Evolutionary conservation across 2,329 filamentous ascomycete species (phyloP), one percentile per base, ranked within the genome.

Genomic region (Elsinoe arachidis): DNA sequence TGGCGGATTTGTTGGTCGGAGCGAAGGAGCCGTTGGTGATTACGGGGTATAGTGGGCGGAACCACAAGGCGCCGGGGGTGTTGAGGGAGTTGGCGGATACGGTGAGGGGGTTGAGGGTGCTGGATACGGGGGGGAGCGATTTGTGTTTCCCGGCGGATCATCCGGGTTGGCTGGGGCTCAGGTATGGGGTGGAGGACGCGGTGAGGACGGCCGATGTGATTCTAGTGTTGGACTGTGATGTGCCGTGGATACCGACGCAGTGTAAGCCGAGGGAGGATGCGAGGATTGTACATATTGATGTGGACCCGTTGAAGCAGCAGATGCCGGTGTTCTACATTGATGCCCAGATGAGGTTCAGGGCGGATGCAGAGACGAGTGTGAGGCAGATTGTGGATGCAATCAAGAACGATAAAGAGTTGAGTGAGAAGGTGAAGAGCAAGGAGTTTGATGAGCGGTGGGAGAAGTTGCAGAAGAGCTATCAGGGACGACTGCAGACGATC

Each of bases 171-270:
- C 69, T 78, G 2, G 74, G 91, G 1, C 70, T 93, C 54, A 79
- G 84, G 43, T 95, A 85, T 64, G 89, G 89, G 2, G 78, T 81
- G 2, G 87, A 95, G 54, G 82, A 88, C 1, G 77, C 78, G 41
- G 88, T 96, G 67, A 80, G 78, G 59, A 82, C 82, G 0, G 89
- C 91, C 0, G 92, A 96, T 68, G 81, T 90, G 10, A 95, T 96
- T 59, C 63, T 96, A 1, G 85, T 96, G 2, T 68, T 95, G 21
- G 87, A 96, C 70, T 95, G 90, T 62, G 91, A 96, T 67, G 90
- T 96, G 0, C 91, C 91, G 0, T 96, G 90, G 90, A 90, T 96
- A 57, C 84, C 86, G n/a, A 93, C 89, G 0, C 82, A 83, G 60
- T 84, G 80, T 71, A 77, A 78, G 46, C 84, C 84, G 0, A 76